Evolutionary conservation across 352 stramenopile species (phyloP).

Genomic region (Globisporangium perplexum): DNA sequence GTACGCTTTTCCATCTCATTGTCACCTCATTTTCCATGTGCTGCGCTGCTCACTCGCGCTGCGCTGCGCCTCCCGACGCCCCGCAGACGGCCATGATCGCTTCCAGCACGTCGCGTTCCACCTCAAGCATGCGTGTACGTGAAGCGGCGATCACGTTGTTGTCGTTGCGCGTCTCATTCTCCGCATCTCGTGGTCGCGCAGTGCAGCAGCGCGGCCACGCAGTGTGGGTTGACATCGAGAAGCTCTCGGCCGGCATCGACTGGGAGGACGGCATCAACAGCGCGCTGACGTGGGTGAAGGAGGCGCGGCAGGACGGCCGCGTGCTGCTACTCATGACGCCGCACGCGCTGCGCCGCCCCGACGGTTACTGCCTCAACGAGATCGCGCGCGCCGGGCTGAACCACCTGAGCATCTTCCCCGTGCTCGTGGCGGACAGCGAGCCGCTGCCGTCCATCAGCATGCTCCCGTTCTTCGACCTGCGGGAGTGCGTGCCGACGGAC

Average conservation of each 20-base stretch:
- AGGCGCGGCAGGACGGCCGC: slow-evolving; percentile 60
- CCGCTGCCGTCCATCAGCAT: slow-evolving; percentile 62
- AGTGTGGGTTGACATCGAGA: slow-evolving; percentile 74
- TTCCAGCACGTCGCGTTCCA: slow-evolving; percentile 70
- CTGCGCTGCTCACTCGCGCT: background rate
- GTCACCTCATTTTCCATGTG: background rate
- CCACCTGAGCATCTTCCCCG: slow-evolving; percentile 63
- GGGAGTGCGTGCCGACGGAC: slow-evolving; percentile 49
- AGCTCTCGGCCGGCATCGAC: slow-evolving; percentile 59
- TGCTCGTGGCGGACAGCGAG: slow-evolving; percentile 58
- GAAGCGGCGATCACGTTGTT: background rate
- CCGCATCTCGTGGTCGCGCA: slow-evolving; percentile 11
- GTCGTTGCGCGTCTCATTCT: background rate
- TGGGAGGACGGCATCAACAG: slow-evolving; percentile 72
- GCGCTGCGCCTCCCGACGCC: too few relatives aligned
- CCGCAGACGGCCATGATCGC: slow-evolving; percentile 61
- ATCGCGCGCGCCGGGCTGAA: slow-evolving; percentile 56
- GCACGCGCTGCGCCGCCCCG: slow-evolving; percentile 58
- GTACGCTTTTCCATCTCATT: slow-evolving; percentile 19
- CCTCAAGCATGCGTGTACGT: slow-evolving; percentile 53
- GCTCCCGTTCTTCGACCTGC: slow-evolving; percentile 72
- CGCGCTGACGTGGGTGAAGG: slow-evolving; percentile 58
- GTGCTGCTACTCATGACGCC: slow-evolving; percentile 78
- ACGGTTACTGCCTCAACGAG: slow-evolving; percentile 80
- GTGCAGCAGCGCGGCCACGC: slow-evolving; percentile 55